These are phyloP conservation scores for Periconia macrospinosa DNA, from an alignment of 2,329 filamentous ascomycete species.

Conservation along the genomic window DNA sequence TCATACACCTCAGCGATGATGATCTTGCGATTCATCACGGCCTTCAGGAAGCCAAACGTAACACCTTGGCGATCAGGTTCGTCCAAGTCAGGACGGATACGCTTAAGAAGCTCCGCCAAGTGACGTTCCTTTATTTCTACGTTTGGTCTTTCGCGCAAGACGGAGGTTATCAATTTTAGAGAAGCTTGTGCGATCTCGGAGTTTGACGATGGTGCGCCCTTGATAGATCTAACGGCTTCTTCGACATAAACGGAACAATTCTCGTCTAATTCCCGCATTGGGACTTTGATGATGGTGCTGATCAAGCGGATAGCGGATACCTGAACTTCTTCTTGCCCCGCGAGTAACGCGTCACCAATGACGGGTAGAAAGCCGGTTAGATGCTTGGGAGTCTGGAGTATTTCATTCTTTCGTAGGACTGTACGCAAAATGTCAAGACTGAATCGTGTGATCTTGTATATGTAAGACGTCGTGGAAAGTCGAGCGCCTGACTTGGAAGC, in stretches of 20 bases:
- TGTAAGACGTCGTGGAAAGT: slow-evolving; percentile 74
- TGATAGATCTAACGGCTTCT: slow-evolving; percentile 82
- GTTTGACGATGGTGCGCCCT: slow-evolving; percentile 74
- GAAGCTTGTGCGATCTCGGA: slow-evolving; percentile 85
- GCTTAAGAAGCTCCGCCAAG: slow-evolving; percentile 78
- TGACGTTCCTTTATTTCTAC: slow-evolving; percentile 78
- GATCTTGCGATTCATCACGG: slow-evolving; percentile 81
- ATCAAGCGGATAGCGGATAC: slow-evolving; percentile 85
- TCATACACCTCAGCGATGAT: slow-evolving; percentile 90
- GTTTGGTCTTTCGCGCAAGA: slow-evolving; percentile 78
- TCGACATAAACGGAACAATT: slow-evolving; percentile 77
- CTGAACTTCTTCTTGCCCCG: slow-evolving; percentile 89
- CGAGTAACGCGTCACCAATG: slow-evolving; percentile 82
- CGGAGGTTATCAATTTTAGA: slow-evolving; percentile 81
- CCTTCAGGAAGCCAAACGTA: slow-evolving; percentile 90
- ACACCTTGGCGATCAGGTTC: slow-evolving; percentile 90
- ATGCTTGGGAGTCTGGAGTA: slow-evolving; percentile 76
- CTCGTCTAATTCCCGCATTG: slow-evolving; percentile 69
- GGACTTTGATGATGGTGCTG: slow-evolving; percentile 80
- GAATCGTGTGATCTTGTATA: slow-evolving; percentile 86
- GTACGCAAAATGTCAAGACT: slow-evolving; percentile 83
- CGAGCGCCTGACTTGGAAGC: slow-evolving; percentile 74
- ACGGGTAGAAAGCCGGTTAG: slow-evolving; percentile 85
- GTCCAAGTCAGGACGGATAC: slow-evolving; percentile 84
- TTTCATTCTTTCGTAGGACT: slow-evolving; percentile 82